Percentiles rank a stretch among this genome's conserved stretches.
These are phyloP conservation scores for Massospora cicadina DNA, from an alignment of 371 early-diverging fungal genomes.

Conservation along the genomic window DNA sequence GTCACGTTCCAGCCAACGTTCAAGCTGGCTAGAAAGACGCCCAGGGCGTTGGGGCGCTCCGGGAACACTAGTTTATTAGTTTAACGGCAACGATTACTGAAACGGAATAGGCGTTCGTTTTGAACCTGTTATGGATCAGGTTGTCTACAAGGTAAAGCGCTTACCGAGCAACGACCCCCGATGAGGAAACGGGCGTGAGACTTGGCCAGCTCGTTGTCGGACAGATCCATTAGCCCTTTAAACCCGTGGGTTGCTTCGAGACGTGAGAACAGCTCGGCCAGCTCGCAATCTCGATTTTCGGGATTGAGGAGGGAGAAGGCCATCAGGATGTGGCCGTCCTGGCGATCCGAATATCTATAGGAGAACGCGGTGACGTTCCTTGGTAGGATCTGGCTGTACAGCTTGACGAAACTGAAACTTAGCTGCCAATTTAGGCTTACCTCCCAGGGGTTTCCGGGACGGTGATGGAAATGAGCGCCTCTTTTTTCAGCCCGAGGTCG, in stretches of 20 bases:
- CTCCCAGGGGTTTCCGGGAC: slow-evolving; percentile 80
- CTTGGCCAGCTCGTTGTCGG: slow-evolving; percentile 86
- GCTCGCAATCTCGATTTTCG: slow-evolving; percentile 35
- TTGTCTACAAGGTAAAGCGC: not conserved
- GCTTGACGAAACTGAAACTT: slow-evolving; percentile 40
- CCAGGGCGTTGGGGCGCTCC: slow-evolving; percentile 83
- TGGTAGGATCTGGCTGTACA: slow-evolving; percentile 63
- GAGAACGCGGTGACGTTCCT: slow-evolving; percentile 79
- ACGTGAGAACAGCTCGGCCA: slow-evolving; percentile 35
- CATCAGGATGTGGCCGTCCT: slow-evolving; percentile 69
- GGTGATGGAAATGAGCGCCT: slow-evolving; percentile 75
- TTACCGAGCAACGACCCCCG: slow-evolving; percentile 41
- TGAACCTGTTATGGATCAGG: slow-evolving; percentile 24
- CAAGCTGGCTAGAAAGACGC: slow-evolving; percentile 60
- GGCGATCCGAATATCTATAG: slow-evolving; percentile 67
- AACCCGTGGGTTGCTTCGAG: slow-evolving; percentile 17
- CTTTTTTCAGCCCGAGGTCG: slow-evolving; percentile 70
- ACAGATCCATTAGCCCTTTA: slow-evolving; percentile 59
- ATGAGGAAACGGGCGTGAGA: slow-evolving; percentile 81
- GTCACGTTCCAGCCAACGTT: slow-evolving; percentile 71
- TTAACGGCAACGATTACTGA: slow-evolving; percentile 23
- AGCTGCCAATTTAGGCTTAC: slow-evolving; percentile 13
- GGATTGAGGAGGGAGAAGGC: slow-evolving; percentile 51
- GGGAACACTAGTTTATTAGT: slow-evolving; percentile 47
- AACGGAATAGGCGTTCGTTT: slow-evolving; percentile 78